Conservation (phyloP, 306 rosid genomes). For the Dalbergia oliveri region DNA sequence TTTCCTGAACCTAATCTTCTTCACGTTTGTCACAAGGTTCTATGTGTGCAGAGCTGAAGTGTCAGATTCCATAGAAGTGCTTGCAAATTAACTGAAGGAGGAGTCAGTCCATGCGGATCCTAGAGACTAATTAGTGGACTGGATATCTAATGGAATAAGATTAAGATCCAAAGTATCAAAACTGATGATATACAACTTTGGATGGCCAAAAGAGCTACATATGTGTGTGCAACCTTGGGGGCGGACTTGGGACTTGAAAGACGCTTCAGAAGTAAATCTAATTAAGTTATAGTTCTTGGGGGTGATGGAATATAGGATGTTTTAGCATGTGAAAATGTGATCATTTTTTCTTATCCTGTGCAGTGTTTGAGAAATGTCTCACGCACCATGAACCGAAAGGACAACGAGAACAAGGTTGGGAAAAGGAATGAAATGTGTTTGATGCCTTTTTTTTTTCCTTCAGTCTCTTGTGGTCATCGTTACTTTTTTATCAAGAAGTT, state of each 20-base stretch:
- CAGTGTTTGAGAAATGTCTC: too few relatives aligned
- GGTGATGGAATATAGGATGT: background rate
- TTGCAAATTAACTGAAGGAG: slow-evolving; percentile 71
- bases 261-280: too few relatives aligned
- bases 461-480: background rate
- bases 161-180: background rate
- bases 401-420: background rate
- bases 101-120: slow-evolving; percentile 39
- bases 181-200: slow-evolving; percentile 20
- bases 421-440: slow-evolving; percentile 18
- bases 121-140: slow-evolving; percentile 36
- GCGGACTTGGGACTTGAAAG: slow-evolving; percentile 2
- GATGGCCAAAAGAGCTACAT: slow-evolving; percentile 10
- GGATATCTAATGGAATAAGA: background rate
- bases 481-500: background rate
- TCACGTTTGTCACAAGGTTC: slow-evolving; percentile 53
- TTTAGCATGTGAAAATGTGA: slow-evolving; percentile 14
- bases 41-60: slow-evolving; percentile 83
- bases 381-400: background rate
- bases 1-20: slow-evolving; percentile 66
- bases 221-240: slow-evolving; percentile 20
- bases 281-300: slow-evolving; percentile 3
- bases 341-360: slow-evolving; percentile 33
- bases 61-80: slow-evolving; percentile 73
- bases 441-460: background rate